These are phyloP conservation scores for Penstemon barbatus DNA, from an alignment of 257 asterid genomes.

Conservation along the genomic window DNA sequence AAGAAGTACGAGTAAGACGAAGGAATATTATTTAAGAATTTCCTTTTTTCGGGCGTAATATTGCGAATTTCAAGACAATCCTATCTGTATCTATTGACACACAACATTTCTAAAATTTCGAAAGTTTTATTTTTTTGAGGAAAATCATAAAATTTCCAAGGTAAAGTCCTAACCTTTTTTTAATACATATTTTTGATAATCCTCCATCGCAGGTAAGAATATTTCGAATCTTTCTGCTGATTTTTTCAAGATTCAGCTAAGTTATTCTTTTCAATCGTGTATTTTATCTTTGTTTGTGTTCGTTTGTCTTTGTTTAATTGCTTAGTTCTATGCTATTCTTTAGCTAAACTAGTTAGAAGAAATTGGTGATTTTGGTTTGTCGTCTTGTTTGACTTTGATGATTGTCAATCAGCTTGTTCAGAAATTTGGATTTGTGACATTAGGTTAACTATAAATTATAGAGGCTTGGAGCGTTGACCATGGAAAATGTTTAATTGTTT, in stretches of 20 bases:
- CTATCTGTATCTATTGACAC: background rate
- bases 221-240: background rate
- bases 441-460: background rate
- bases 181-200: background rate
- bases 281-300: background rate
- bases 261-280: slow-evolving; percentile 8
- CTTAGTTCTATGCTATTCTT: background rate
- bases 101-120: background rate
- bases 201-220: slow-evolving; percentile 18
- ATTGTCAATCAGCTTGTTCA: background rate
- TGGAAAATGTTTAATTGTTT: background rate
- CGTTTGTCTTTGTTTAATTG: slow-evolving; percentile 14
- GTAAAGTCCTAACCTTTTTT: slow-evolving; percentile 1
- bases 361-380: background rate
- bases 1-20: too few species aligned
- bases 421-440: background rate
- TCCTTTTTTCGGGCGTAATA: background rate
- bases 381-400: background rate
- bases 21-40: too few species aligned
- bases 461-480: slow-evolving; percentile 12
- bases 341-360: background rate
- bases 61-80: slow-evolving; percentile 40
- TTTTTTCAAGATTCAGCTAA: background rate
- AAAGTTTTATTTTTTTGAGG: background rate
- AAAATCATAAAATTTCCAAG: background rate